Evolutionary conservation across 1,139 yeast species (phyloP).

Genomic region (Candida smagusa): DNA sequence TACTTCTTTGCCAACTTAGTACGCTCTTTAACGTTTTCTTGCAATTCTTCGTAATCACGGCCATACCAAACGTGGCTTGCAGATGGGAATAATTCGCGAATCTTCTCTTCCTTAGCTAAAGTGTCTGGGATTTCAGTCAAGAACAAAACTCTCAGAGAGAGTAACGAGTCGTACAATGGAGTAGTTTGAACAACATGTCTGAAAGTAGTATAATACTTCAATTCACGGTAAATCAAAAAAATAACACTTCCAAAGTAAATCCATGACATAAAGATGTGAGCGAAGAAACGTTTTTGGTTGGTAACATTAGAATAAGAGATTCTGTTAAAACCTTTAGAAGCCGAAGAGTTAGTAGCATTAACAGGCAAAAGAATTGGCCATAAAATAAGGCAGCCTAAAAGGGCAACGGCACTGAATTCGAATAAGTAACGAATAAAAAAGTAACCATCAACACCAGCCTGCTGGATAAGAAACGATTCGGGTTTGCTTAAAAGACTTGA

Average conservation of each 20-base stretch:
- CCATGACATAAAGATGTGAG: slow-evolving; percentile 74
- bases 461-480: slow-evolving; percentile 69
- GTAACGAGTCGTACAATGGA: slow-evolving; percentile 64
- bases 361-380: slow-evolving; percentile 85
- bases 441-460: slow-evolving; percentile 86
- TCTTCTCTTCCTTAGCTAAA: slow-evolving; percentile 46
- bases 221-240: slow-evolving; percentile 67
- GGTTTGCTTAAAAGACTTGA: slow-evolving; percentile 49
- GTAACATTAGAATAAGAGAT: slow-evolving; percentile 63
- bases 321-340: slow-evolving; percentile 51
- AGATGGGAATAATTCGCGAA: slow-evolving; percentile 58
- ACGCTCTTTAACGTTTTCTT: slow-evolving; percentile 54
- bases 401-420: slow-evolving; percentile 54
- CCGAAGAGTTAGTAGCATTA: slow-evolving; percentile 76
- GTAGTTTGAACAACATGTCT: slow-evolving; percentile 69
- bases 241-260: slow-evolving; percentile 55
- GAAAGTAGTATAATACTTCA: slow-evolving; percentile 62
- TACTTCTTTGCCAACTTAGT: slow-evolving; percentile 50
- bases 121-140: slow-evolving; percentile 59
- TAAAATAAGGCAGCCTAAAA: slow-evolving; percentile 60
- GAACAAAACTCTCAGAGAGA: slow-evolving; percentile 65
- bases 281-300: slow-evolving; percentile 58
- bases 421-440: slow-evolving; percentile 76
- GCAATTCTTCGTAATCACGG: slow-evolving; percentile 53
- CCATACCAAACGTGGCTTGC: slow-evolving; percentile 62